These are phyloP conservation scores for Cryptococcus sp. DNA, from an alignment of 1,284 basidiomycete species.

Conservation along the genomic window DNA sequence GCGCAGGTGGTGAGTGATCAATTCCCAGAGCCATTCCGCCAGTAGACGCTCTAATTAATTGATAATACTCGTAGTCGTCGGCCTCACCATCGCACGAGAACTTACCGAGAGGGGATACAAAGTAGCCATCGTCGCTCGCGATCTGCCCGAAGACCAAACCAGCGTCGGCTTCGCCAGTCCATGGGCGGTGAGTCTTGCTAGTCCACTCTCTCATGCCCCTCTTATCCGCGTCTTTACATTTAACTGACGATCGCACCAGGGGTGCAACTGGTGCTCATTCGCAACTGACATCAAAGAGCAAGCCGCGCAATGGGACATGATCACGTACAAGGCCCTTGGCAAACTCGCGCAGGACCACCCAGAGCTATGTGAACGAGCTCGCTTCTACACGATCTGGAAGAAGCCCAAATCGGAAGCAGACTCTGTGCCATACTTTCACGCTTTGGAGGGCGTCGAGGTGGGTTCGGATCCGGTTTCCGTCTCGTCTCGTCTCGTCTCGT, in stretches of 20 bases:
- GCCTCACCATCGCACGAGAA: constrained; percentile 55
- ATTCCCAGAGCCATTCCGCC: not conserved
- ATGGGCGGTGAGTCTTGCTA: constrained; percentile 60
- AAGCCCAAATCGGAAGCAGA: constrained; percentile 8
- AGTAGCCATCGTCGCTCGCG: constrained; percentile 65
- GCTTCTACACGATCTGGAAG: constrained; percentile 55
- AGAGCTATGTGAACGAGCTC: constrained; percentile 54
- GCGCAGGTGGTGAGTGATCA: constrained; percentile 41
- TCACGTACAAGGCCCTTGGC: constrained; percentile 55
- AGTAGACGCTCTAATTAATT: not conserved
- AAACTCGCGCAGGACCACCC: constrained; percentile 58
- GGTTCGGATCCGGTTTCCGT: not conserved
- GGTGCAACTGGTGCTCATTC: constrained; percentile 69
- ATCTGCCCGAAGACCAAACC: constrained; percentile 64
- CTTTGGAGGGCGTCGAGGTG: not conserved
- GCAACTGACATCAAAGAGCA: constrained; percentile 39
- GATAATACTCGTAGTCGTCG: constrained; percentile 48
- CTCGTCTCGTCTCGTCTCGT: not conserved
- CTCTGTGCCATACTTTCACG: not conserved
- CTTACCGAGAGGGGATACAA: constrained; percentile 56
- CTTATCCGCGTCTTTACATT: not conserved
- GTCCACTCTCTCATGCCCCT: not conserved
- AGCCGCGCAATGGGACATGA: constrained; percentile 55
- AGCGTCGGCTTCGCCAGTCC: constrained; percentile 67
- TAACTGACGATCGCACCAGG: constrained; percentile 49